These are phyloP conservation scores for Hyaloscypha bicolor DNA, from an alignment of 495 filamentous ascomycete species.

Conservation along the genomic window DNA sequence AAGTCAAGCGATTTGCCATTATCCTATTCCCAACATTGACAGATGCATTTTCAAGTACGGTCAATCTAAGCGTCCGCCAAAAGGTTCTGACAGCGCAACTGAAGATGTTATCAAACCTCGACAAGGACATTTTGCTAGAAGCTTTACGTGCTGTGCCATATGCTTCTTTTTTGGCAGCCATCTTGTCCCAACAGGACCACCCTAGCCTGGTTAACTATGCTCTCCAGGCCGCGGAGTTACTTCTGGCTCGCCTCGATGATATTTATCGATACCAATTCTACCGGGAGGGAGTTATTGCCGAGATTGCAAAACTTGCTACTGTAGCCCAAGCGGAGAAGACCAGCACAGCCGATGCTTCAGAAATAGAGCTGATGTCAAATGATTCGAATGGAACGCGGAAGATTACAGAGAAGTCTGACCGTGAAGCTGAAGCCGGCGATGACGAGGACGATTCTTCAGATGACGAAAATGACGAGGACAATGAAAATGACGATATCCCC, in stretches of 20 bases:
- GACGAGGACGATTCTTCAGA: slow-evolving; percentile 43
- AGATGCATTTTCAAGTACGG: slow-evolving; percentile 96
- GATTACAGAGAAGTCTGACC: slow-evolving; percentile 30
- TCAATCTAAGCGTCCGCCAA: slow-evolving; percentile 96
- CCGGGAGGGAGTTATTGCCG: slow-evolving; percentile 92
- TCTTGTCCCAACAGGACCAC: slow-evolving; percentile 95
- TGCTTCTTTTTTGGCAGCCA: slow-evolving; percentile 94
- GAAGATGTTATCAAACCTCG: slow-evolving; percentile 97
- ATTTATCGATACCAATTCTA: slow-evolving; percentile 98
- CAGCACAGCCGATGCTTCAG: slow-evolving; percentile 6
- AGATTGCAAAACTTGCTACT: slow-evolving; percentile 75
- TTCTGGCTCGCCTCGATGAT: slow-evolving; percentile 77
- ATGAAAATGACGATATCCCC: slow-evolving; percentile 67
- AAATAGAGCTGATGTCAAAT: slow-evolving; percentile 3
- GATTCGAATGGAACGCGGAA: slow-evolving; percentile 17
- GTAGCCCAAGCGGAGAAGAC: slow-evolving; percentile 17
- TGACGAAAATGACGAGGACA: slow-evolving; percentile 52
- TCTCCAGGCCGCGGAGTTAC: slow-evolving; percentile 83
- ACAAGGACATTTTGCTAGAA: slow-evolving; percentile 79
- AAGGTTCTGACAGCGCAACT: slow-evolving; percentile 93
- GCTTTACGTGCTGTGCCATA: slow-evolving; percentile 90
- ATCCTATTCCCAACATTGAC: slow-evolving; percentile 97
- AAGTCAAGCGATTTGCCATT: slow-evolving; percentile 88
- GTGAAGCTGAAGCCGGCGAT: slow-evolving; percentile 49
- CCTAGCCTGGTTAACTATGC: slow-evolving; percentile 82